These are phyloP conservation scores for Penicillium soppii DNA, from an alignment of 495 filamentous ascomycete genomes.

Conservation along the genomic window DNA sequence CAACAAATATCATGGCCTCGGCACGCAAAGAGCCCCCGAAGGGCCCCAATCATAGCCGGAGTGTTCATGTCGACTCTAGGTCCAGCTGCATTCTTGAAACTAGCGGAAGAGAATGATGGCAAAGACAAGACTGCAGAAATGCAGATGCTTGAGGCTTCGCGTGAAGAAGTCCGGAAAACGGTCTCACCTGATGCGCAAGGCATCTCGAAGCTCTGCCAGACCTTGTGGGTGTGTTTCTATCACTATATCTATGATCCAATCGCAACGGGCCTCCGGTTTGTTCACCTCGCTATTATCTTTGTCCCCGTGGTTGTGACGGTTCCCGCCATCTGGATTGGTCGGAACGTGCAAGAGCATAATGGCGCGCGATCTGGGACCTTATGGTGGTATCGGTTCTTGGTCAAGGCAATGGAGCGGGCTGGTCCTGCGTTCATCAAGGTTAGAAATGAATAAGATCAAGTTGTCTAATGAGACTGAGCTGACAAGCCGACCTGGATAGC, in stretches of 20 bases:
- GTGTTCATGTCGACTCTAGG: slow-evolving; percentile 53
- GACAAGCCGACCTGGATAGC: slow-evolving; percentile 45
- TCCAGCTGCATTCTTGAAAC: slow-evolving; percentile 68
- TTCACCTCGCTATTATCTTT: slow-evolving; percentile 85
- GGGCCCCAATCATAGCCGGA: slow-evolving; percentile 30
- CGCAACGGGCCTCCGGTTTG: slow-evolving; percentile 80
- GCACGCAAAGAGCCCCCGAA: slow-evolving; percentile 23
- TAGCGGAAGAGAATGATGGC: slow-evolving; percentile 64
- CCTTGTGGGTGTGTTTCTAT: slow-evolving; percentile 63
- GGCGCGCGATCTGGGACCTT: slow-evolving; percentile 76
- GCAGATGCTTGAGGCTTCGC: slow-evolving; percentile 81
- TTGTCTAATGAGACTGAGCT: neutral
- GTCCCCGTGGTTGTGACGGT: slow-evolving; percentile 80
- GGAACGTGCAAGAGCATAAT: slow-evolving; percentile 54
- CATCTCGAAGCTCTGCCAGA: slow-evolving; percentile 50
- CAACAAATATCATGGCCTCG: slow-evolving; percentile 13
- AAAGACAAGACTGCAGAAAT: slow-evolving; percentile 71
- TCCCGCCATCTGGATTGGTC: slow-evolving; percentile 79
- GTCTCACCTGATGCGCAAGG: slow-evolving; percentile 60
- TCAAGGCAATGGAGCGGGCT: slow-evolving; percentile 86
- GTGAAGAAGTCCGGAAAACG: slow-evolving; percentile 68
- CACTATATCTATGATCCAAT: slow-evolving; percentile 80
- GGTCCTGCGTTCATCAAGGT: slow-evolving; percentile 99
- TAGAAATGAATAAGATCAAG: slow-evolving; percentile 4
- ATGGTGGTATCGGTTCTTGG: slow-evolving; percentile 94